Percentiles rank a stretch among this genome's conserved stretches.
phyloP scores from a whole-genome alignment of 495 filamentous ascomycete species.

The Xylaria flabelliformis region DNA sequence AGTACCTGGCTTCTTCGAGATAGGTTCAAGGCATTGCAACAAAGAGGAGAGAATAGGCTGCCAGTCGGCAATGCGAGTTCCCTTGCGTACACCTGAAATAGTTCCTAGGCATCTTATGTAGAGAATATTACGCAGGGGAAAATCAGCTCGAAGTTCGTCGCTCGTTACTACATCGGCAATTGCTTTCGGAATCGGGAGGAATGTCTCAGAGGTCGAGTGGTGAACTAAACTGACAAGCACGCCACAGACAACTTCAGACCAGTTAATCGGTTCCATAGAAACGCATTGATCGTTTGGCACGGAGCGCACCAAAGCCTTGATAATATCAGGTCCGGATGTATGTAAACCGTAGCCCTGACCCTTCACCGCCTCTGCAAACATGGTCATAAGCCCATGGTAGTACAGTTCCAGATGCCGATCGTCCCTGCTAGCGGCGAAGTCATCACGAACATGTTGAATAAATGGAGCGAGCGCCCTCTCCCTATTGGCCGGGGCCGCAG shows the following conservation, averaged over 20 bases:
- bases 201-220: slow-evolving; percentile 74
- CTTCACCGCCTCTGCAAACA: slow-evolving; percentile 88
- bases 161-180: slow-evolving; percentile 58
- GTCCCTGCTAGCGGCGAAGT: slow-evolving; percentile 62
- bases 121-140: slow-evolving; percentile 53
- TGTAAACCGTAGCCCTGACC: slow-evolving; percentile 80
- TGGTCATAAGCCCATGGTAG: slow-evolving; percentile 84
- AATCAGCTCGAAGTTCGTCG: slow-evolving; percentile 40
- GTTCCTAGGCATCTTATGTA: slow-evolving; percentile 70
- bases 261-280: slow-evolving; percentile 49
- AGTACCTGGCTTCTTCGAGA: slow-evolving; percentile 42
- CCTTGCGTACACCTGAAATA: slow-evolving; percentile 76
- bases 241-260: slow-evolving; percentile 72
- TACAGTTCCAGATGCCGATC: slow-evolving; percentile 65
- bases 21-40: slow-evolving; percentile 58
- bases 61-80: slow-evolving; percentile 77
- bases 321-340: slow-evolving; percentile 76
- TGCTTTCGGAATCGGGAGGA: slow-evolving; percentile 64
- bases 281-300: slow-evolving; percentile 58
- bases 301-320: slow-evolving; percentile 64
- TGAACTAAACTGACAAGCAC: slow-evolving; percentile 81
- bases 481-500: slow-evolving; percentile 73
- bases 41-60: slow-evolving; percentile 63
- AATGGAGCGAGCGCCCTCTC: slow-evolving; percentile 74
- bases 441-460: slow-evolving; percentile 69